Base-by-base conservation (phyloP, 805 yeast species). In the Candida multigemmis region DNA sequence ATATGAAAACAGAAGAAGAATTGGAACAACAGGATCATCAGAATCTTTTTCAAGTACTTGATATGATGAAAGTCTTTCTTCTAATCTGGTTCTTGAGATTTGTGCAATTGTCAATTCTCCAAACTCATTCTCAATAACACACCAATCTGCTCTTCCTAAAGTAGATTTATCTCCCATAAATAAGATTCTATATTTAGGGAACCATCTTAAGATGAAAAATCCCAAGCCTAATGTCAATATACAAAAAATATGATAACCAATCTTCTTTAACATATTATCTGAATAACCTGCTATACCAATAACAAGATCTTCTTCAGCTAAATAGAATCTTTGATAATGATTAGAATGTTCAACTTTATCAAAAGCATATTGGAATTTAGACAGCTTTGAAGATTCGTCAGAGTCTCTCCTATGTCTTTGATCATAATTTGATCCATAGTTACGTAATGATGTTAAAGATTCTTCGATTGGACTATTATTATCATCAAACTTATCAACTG, bases 301-400 rank as follows among this genome's bases (percentile, higher is more conserved):
- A 8, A 89, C 89, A 44, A 91, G 60, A 58, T 91, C 99, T 48
- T 91, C 98, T 50, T 91, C 97, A 0, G 96, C 87, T 35, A 91
- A 71, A 50, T 89, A 91, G 50, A 82, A 85, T 31, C 96, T 66
- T 53, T 91, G 99, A 38, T 65, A 68, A 30, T 58, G 59, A 26
- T 27, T 25, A 11, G 7, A 12, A 16, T 26, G 22, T 9, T 41
- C 42, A 16, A 50, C 44, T 16, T 39, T 38, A 17, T 32, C 37
- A 8, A 36, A 17, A 10, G 19, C 19, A 27, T 35, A 16, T 38
- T 41, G 4, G 46, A 34, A 14, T 34, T 37, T 4, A 28, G 24
- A 17, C 32, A 33, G 8, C 22, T 33, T 17, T 7, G 19, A 7
- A 17, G 19, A 17, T 10, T 17, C 19, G 7, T n/a, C n/a, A n/a